Conservation (phyloP, 345 rosid genomes). For the Hibiscus trionum region DNA sequence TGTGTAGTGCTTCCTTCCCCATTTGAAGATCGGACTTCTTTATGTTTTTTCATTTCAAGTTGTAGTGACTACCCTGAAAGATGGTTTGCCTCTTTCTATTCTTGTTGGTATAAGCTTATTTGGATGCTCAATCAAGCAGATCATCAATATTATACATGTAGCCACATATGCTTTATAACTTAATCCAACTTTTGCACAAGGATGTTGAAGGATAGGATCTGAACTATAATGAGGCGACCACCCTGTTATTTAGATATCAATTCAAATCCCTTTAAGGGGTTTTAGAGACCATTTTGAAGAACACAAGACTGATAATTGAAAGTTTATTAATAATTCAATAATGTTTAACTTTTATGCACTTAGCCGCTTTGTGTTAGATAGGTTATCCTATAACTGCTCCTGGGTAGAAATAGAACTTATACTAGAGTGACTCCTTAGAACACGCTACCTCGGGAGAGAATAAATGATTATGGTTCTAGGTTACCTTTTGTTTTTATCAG, state of each 20-base stretch:
- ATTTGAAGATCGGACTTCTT: no score
- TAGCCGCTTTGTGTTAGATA: not conserved
- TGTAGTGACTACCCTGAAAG: no score
- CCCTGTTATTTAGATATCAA: not conserved
- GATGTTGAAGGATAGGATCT: not conserved
- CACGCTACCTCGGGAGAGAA: not conserved
- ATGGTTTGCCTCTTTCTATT: no score
- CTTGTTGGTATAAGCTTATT: no score
- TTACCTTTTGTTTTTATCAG: not conserved
- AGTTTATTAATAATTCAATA: not conserved
- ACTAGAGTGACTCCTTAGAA: not conserved
- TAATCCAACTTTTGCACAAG: not conserved
- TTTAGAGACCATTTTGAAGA: not conserved
- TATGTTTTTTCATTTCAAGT: no score
- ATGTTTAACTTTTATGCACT: not conserved
- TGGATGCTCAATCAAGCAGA: no score
- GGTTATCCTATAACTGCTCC: not conserved
- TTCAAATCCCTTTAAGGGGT: not conserved
- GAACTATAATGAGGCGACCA: not conserved
- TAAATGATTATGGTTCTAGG: not conserved
- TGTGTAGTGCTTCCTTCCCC: no score
- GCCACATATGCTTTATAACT: no score
- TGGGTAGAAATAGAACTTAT: not conserved
- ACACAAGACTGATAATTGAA: not conserved
- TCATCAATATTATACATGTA: no score